Evolutionary conservation across 179 eudicot species (phyloP).

Genomic region (Beta corolliflora): DNA sequence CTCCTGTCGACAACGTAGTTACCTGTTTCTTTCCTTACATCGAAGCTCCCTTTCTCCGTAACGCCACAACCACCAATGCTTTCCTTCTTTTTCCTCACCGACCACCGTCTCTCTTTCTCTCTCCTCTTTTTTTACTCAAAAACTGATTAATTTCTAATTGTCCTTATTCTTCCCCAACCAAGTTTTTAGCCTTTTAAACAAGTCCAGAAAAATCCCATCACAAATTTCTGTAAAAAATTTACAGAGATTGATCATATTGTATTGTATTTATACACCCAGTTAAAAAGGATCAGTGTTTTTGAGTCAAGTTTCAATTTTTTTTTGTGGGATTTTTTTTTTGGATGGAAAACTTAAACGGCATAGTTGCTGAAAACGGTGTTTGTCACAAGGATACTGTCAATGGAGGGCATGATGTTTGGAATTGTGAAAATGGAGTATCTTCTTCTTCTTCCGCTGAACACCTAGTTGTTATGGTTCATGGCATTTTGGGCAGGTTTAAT

Average conservation of each 20-base stretch:
- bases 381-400: constrained; percentile 61
- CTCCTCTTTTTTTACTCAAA: background rate
- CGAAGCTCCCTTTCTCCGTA: background rate
- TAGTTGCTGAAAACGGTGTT: constrained; percentile 40
- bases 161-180: background rate
- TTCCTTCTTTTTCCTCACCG: background rate
- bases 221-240: background rate
- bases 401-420: constrained; percentile 72
- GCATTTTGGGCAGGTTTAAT: constrained; percentile 84
- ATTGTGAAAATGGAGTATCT: constrained; percentile 49
- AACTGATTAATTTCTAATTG: background rate
- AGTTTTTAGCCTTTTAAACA: background rate
- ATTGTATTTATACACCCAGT: background rate
- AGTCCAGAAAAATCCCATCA: background rate
- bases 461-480: constrained; percentile 95
- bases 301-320: background rate
- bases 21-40: constrained; percentile 13
- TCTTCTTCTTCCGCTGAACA: constrained; percentile 71
- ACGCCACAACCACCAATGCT: background rate
- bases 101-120: background rate
- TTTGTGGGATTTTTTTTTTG: background rate
- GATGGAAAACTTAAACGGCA: constrained; percentile 33
- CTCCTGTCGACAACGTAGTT: background rate
- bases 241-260: background rate
- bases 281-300: background rate